Percentiles rank a stretch among this genome's conserved stretches.
These are phyloP conservation scores for Lachnellula arida DNA, from an alignment of 2,329 filamentous ascomycete species.

Conservation along the genomic window DNA sequence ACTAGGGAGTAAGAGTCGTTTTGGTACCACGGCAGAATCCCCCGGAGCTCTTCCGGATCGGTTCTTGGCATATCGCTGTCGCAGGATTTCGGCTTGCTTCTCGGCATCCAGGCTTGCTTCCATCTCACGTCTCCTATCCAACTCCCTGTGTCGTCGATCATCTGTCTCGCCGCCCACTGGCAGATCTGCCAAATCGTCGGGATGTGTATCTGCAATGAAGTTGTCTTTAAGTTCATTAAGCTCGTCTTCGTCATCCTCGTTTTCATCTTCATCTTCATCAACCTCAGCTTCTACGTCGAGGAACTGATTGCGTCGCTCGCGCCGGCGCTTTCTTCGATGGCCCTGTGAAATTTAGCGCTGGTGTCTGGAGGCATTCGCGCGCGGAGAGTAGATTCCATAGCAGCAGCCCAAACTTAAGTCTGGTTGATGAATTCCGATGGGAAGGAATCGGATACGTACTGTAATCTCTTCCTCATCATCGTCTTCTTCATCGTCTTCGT, in stretches of 20 bases:
- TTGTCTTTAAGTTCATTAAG: slow-evolving; percentile 72
- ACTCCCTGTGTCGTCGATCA: slow-evolving; percentile 87
- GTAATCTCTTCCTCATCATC: slow-evolving; percentile 63
- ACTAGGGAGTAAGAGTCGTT: slow-evolving; percentile 80
- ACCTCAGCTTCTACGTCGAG: slow-evolving; percentile 98
- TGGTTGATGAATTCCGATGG: neutral
- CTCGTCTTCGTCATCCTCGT: slow-evolving; percentile 85
- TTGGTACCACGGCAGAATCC: slow-evolving; percentile 75
- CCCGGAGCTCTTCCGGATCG: slow-evolving; percentile 60
- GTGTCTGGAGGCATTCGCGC: neutral
- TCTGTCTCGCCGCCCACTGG: slow-evolving; percentile 74
- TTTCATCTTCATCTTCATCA: slow-evolving; percentile 85
- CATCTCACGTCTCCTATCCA: slow-evolving; percentile 86
- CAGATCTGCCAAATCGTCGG: slow-evolving; percentile 78
- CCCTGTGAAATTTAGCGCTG: slow-evolving; percentile 40
- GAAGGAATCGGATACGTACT: slow-evolving; percentile 30
- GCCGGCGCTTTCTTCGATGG: slow-evolving; percentile 74
- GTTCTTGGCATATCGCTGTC: slow-evolving; percentile 81
- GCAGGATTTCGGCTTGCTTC: slow-evolving; percentile 81
- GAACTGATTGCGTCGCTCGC: slow-evolving; percentile 75
- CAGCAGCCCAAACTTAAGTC: neutral
- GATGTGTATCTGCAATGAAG: slow-evolving; percentile 85
- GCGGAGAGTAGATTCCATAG: neutral
- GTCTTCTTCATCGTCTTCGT: slow-evolving; percentile 53
- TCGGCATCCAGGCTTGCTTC: slow-evolving; percentile 88